Evolutionary conservation across 106 monocot species (phyloP), one percentile per base, ranked within the genome.

Genomic region (Cymbidium sinense): DNA sequence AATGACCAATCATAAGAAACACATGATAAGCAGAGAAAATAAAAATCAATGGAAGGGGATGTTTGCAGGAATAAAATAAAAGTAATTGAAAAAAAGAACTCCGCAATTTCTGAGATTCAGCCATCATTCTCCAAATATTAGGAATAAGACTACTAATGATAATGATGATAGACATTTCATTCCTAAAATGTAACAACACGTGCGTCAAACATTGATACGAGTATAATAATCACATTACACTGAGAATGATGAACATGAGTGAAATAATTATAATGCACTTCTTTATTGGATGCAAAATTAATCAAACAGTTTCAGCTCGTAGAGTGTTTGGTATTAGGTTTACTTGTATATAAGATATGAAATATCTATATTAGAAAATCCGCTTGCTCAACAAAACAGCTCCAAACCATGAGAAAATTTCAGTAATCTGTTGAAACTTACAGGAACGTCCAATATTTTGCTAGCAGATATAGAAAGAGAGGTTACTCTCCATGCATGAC

Each of bases 401-500:
- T 71, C 18, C 74, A 74, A 25, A 15, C 2, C 74, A 43, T 12
- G 21, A 74, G 7, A 27, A 44, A 5, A 74, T 23, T 72, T 29
- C 74, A 71, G 43, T 34, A 58, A 77, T 54, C 74, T 51, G 34
- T 18, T 34, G 50, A 82, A 81, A 73, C 92, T 89, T 91, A 99
- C 99, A 77, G 90, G 99, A 76, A 78, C 83, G 64, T 88, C 90
- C 73, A 88, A 78, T 79, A 99, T 92, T 99, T 99, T 99, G 78
- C 99, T 93, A 84, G 99, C 99, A 50, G 83, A 10, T 73, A 99
- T 79, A 33, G 99, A 87, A 62, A 99, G 90, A 79, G 99, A 92
- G 69, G 99, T 89, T 55, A 99, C 55, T 75, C 85, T 82, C 99
- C 99, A 99, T 82, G 75, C 74, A 58, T 39, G 61, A 50, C 77